A percentile compares a stretch with the other conserved stretches of the same genome.
Conservation (phyloP, 768 basidiomycete species). For the Rickenella mellea region DNA sequence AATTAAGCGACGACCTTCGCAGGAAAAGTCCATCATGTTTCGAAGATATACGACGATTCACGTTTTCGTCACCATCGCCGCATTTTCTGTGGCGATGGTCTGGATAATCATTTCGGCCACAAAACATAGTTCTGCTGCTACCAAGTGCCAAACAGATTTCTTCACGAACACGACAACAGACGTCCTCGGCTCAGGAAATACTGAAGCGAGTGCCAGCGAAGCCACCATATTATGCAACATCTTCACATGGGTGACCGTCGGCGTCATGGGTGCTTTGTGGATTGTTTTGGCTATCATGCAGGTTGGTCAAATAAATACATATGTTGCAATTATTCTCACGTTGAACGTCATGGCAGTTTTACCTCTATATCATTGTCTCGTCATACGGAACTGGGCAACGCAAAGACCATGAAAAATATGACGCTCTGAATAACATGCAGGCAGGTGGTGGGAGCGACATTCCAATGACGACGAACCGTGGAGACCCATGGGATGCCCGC, state of each 20-base stretch:
- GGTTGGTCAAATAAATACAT: slow-evolving; percentile 28
- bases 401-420: slow-evolving; percentile 74
- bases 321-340: slow-evolving; percentile 17
- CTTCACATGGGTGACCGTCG: slow-evolving; percentile 88
- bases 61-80: slow-evolving; percentile 38
- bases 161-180: slow-evolving; percentile 31
- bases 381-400: slow-evolving; percentile 69
- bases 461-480: slow-evolving; percentile 46
- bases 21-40: slow-evolving; percentile 63
- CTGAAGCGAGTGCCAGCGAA: slow-evolving; percentile 29
- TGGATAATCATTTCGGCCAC: slow-evolving; percentile 78
- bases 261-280: slow-evolving; percentile 88
- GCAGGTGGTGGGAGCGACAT: slow-evolving; percentile 52
- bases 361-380: slow-evolving; percentile 36
- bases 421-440: slow-evolving; percentile 50
- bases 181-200: slow-evolving; percentile 13
- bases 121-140: slow-evolving; percentile 63
- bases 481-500: slow-evolving; percentile 63
- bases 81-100: slow-evolving; percentile 69
- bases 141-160: slow-evolving; percentile 52
- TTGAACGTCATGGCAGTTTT: slow-evolving; percentile 32
- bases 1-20: slow-evolving; percentile 6
- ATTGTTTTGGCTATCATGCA: slow-evolving; percentile 69
- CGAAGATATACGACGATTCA: slow-evolving; percentile 66
- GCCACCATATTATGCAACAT: slow-evolving; percentile 75